Evolutionary conservation across 352 stramenopile genomes (phyloP), one percentile per base, ranked within the genome.

Genomic region (Phytopythium litorale): DNA sequence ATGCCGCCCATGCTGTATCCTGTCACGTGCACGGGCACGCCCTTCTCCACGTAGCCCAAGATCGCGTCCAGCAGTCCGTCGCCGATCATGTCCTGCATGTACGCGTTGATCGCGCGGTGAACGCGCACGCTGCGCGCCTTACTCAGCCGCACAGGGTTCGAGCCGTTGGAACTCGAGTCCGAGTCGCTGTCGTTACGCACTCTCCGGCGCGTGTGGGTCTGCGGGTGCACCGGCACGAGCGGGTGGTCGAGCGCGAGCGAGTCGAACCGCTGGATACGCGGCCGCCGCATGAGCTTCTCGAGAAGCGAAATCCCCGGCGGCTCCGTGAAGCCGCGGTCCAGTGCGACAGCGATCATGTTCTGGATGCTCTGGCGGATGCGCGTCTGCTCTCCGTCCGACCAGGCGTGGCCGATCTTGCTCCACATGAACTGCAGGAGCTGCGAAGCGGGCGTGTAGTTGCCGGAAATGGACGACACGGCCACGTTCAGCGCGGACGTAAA

Each of bases 1-100:
- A 91, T 91, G 11, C 86, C 86, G 8, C 86, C 86, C 86, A 95
- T 95, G 54, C 79, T 91, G 70, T 95, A 95, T 6, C 86, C 86
- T 13, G 86, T 95, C 37, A 95, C 75, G 65, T 93, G 82, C 64
- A 95, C 77, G 4, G 84, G 75, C 12, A 86, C 71, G n/a, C 82
- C 84, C 23, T 79, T 68, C 58, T 84, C 70, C 21, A 95, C 81
- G 56, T 92, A 93, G 64, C 78, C 71, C 57, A 91, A 68, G 68
- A 93, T 79, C 43, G 81, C 70, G 49, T 92, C 84, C 3, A 95
- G 63, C 25, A 95, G 63, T 3, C 86, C 86, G 56, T 87, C 82
- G 37, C 87, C 70, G 45, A 93, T 80, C 86, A 95, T 95, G 33
- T 95, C 86, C 56, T 95, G 78, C 71, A 95, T 78, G 67, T 95